Evolutionary conservation across 257 asterid genomes (phyloP).

Genomic region (Nyctanthes arbortristis): DNA sequence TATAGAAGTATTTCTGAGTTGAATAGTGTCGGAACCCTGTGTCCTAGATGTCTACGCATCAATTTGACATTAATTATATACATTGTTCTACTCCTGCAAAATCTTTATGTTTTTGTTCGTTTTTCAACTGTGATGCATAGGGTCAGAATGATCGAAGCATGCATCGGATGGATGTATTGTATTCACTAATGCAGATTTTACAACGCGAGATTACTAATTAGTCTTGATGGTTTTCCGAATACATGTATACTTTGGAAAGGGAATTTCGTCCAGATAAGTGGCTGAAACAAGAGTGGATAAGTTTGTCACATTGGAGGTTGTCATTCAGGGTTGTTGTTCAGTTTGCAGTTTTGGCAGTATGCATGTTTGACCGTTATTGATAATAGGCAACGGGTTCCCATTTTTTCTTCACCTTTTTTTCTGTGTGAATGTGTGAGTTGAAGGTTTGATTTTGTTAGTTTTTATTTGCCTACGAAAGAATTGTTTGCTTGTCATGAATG

Average conservation of each 20-base stretch:
- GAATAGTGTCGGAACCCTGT: too few species aligned
- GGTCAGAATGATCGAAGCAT: constrained; percentile 68
- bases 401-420: neutral
- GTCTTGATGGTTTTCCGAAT: neutral
- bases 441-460: too few species aligned
- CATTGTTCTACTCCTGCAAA: too few species aligned
- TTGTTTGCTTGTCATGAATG: too few species aligned
- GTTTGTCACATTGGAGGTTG: neutral
- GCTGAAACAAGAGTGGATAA: neutral
- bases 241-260: too few species aligned
- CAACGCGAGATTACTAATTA: constrained; percentile 53
- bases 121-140: constrained; percentile 31
- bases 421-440: neutral
- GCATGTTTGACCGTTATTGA: neutral
- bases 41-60: too few species aligned
- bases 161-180: constrained; percentile 93
- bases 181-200: constrained; percentile 90
- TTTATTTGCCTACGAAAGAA: too few species aligned
- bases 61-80: too few species aligned
- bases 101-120: neutral
- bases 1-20: too few species aligned
- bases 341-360: neutral
- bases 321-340: neutral
- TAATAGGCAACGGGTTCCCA: neutral
- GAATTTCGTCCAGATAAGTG: neutral